A percentile compares a stretch with the other conserved stretches of the same genome.
Evolutionary conservation across 176 grass and related monocot species (phyloP).

Genomic region (Avena sativa): DNA sequence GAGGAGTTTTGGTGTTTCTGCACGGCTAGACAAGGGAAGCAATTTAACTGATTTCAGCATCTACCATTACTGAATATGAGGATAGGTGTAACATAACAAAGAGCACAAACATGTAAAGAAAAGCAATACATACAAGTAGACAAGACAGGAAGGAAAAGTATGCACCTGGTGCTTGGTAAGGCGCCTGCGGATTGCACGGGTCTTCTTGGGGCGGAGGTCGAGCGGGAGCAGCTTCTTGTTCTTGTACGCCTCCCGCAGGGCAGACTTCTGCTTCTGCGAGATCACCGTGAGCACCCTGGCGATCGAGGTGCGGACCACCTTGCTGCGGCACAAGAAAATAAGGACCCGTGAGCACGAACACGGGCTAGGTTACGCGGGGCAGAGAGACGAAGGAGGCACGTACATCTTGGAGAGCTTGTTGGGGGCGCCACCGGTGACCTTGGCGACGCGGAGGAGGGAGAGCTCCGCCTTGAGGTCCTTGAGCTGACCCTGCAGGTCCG

Average conservation of each 20-base stretch:
- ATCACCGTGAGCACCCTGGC: conserved; percentile 78
- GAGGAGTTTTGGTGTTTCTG: no score
- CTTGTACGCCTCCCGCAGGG: conserved; percentile 82
- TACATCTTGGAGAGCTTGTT: conserved; percentile 98
- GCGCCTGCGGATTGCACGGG: conserved; percentile 79
- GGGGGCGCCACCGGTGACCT: conserved; percentile 91
- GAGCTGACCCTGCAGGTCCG: conserved; percentile 67
- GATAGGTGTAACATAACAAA: background rate
- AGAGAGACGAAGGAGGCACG: background rate
- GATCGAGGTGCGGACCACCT: conserved; percentile 79
- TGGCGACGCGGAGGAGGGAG: conserved; percentile 90
- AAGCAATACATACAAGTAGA: background rate
- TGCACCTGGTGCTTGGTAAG: conserved; percentile 86
- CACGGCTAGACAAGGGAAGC: background rate
- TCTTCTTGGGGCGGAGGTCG: conserved; percentile 91
- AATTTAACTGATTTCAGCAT: background rate
- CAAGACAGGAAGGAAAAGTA: background rate
- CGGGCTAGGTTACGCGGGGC: background rate
- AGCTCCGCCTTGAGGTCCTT: conserved; percentile 88
- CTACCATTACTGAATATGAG: background rate
- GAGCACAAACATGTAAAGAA: background rate
- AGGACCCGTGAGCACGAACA: background rate
- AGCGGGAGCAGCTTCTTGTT: conserved; percentile 70
- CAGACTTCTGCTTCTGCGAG: conserved; percentile 86
- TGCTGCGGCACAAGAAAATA: conserved; percentile 41